Evolutionary conservation across 1,284 basidiomycete species (phyloP).

Genomic region (Termitomyces sp.): DNA sequence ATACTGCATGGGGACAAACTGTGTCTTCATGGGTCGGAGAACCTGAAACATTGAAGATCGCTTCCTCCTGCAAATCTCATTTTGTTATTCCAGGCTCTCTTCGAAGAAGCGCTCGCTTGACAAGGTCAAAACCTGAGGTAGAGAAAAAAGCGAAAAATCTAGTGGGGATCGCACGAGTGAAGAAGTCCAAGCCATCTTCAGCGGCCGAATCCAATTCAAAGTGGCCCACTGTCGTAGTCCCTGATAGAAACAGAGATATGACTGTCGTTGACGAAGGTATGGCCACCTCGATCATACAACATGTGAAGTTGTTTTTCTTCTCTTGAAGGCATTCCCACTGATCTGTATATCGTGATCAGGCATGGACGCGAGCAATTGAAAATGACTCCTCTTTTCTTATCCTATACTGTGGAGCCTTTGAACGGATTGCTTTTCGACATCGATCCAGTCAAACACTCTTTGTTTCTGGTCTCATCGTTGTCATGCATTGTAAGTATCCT

Average conservation of each 20-base stretch:
- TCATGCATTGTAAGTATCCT: slow-evolving; percentile 6
- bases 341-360: slow-evolving; percentile 1
- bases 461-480: slow-evolving; percentile 17
- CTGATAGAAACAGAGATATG: not conserved
- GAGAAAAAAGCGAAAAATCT: not conserved
- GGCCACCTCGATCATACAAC: not conserved
- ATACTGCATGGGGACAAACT: not conserved
- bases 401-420: slow-evolving; percentile 18
- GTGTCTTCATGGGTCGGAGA: not conserved
- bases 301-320: not conserved
- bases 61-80: not conserved
- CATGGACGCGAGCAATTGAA: slow-evolving; percentile 18
- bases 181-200: not conserved
- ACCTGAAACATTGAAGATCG: not conserved
- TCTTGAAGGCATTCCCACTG: not conserved
- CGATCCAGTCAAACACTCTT: slow-evolving; percentile 19
- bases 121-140: not conserved
- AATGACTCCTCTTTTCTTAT: slow-evolving; percentile 19
- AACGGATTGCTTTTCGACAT: slow-evolving; percentile 20
- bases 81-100: not conserved
- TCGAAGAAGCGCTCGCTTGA: not conserved
- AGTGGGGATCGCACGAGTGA: not conserved
- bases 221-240: not conserved
- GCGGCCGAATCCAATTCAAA: not conserved
- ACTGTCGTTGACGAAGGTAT: not conserved